Percentiles rank a stretch among this genome's conserved stretches.
Evolutionary conservation across 1,284 basidiomycete genomes (phyloP).

Genomic region (Fomitopsis schrenkii): DNA sequence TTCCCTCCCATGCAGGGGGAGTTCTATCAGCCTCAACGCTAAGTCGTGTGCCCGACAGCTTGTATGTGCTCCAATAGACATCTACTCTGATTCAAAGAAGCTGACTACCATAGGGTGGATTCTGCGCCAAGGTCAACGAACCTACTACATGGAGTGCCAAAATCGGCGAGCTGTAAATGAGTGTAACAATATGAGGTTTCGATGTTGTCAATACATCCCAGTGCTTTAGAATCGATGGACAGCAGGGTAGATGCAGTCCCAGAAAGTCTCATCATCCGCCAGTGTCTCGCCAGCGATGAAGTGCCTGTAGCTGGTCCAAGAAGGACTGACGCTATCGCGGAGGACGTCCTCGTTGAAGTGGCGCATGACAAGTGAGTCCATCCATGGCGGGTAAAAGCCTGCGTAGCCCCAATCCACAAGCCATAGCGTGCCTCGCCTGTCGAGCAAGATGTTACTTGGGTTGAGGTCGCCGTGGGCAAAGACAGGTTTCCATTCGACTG

Average conservation of each 20-base stretch:
- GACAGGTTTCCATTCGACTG: background rate
- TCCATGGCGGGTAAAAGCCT: background rate
- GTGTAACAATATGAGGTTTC: too few species aligned
- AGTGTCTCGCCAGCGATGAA: background rate
- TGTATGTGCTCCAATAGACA: too few species aligned
- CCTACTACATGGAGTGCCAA: too few species aligned
- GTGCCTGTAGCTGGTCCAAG: background rate
- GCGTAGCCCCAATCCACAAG: background rate
- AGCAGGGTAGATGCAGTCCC: background rate
- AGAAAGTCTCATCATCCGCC: background rate
- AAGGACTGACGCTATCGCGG: background rate
- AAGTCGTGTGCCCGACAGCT: too few species aligned
- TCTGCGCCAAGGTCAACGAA: too few species aligned
- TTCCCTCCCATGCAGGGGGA: too few species aligned
- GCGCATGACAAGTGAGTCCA: background rate
- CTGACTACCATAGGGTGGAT: too few species aligned
- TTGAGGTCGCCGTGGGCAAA: background rate
- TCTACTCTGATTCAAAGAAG: too few species aligned
- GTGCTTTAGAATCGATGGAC: background rate
- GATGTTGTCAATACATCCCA: background rate
- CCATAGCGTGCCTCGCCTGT: background rate
- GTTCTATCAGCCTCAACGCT: too few species aligned
- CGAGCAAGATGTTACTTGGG: background rate
- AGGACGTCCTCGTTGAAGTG: background rate
- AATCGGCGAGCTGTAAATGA: too few species aligned